These are phyloP conservation scores for Cladorrhinum samala DNA, from an alignment of 495 filamentous ascomycete species.

Conservation along the genomic window DNA sequence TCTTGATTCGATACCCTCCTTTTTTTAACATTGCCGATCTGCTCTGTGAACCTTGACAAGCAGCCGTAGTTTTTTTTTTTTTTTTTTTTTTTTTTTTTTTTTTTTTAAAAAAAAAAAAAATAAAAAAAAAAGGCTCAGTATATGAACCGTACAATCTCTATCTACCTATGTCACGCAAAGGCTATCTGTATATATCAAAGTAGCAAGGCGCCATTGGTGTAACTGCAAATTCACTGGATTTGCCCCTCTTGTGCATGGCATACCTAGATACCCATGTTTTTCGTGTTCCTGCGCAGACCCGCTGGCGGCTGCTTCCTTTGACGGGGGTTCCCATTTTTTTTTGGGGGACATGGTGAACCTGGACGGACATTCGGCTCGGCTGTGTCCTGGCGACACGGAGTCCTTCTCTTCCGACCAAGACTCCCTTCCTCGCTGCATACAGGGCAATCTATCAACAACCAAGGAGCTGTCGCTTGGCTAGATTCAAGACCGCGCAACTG, in stretches of 20 bases:
- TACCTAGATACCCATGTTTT: neutral
- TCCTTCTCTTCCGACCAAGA: neutral
- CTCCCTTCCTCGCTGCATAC: conserved; percentile 1
- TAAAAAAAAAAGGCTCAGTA: too few species aligned
- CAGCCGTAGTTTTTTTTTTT: too few species aligned
- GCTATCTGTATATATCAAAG: too few species aligned
- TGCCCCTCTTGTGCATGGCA: conserved; percentile 1
- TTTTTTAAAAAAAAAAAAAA: too few species aligned
- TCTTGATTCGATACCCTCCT: neutral
- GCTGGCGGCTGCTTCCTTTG: conserved; percentile 9
- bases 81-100: too few species aligned
- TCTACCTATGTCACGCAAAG: too few species aligned
- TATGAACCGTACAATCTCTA: too few species aligned
- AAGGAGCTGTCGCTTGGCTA: conserved; percentile 1
- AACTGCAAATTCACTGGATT: neutral
- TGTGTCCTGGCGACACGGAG: too few species aligned
- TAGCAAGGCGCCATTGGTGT: too few species aligned
- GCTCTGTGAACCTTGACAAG: too few species aligned
- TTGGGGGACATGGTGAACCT: conserved; percentile 4
- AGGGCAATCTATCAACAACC: neutral
- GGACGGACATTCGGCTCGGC: too few species aligned
- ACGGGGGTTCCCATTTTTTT: conserved; percentile 4
- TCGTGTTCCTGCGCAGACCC: neutral
- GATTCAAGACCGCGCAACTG: conserved; percentile 6
- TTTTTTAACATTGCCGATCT: too few species aligned